Base-by-base conservation (phyloP, 2,329 filamentous ascomycete genomes). In the Ilyonectria destructans region DNA sequence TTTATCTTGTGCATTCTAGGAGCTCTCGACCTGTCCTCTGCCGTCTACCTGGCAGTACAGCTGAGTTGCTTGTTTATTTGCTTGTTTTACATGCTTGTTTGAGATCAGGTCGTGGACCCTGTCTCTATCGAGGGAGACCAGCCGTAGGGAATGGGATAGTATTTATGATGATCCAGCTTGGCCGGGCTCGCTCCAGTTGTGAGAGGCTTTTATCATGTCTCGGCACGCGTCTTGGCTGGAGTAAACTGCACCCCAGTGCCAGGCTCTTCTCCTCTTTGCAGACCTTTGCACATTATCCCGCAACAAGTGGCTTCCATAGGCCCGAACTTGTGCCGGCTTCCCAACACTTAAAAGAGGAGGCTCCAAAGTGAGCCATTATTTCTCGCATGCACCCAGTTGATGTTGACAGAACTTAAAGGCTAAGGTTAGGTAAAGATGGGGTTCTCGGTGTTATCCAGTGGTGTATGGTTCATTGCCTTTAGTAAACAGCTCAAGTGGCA, bases 201-300 rank as follows among this genome's bases (percentile, higher is more conserved):
- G 31, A 58, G 69, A 63, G 60, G 69, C 55, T 54, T 68, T 69
- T 69, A 65, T 69, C 48, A 57, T 48, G 71, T 72, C 64, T 69
- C 71, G 60, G 58, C 63, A 67, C 59, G 52, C 43, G 56, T 58
- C 31, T 57, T 46, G 23, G 29, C 31, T 21, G 37, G 49, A 61
- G 23, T 26, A 37, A 35, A 21, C 40, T n/a, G 15, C 13, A 6
- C 45, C 54, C 59, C 59, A 48, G 37, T 21, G 23, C 37, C 58
- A 62, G 35, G 13, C 29, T 56, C n/a, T 19, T 59, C 31, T 49
- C 45, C 19, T 31, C 49, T 21, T 21, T 35, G n/a, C 29, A 49
- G 46, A n/a, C 33, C 31, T 61, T 45, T 61, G 45, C 51, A 17
- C 43, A 45, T 66, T 66, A 56, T 66, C 23, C 51, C 63, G 49